These are phyloP conservation scores for Alternaria brassicae DNA, from an alignment of 2,329 filamentous ascomycete species.

Conservation along the genomic window DNA sequence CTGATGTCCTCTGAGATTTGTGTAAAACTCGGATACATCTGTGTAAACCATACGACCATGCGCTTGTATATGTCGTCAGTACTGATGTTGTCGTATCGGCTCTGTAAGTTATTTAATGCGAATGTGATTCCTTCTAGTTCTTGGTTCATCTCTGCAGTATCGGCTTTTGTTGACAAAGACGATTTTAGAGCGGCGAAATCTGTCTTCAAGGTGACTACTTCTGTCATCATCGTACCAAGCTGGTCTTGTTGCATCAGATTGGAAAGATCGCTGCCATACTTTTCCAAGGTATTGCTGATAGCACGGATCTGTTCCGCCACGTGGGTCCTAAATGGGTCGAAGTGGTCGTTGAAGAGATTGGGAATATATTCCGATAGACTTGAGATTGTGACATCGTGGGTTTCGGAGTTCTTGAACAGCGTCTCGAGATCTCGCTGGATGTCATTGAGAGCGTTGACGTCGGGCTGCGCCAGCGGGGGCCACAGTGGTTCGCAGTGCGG, in stretches of 20 bases:
- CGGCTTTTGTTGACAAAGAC: slow-evolving; percentile 5
- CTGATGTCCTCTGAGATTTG: slow-evolving; percentile 12
- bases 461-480: background rate
- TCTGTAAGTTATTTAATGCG: slow-evolving; percentile 21
- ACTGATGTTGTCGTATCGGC: slow-evolving; percentile 38
- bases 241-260: background rate
- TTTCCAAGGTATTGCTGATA: background rate
- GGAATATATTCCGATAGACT: slow-evolving; percentile 4
- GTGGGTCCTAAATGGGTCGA: slow-evolving; percentile 15
- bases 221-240: background rate
- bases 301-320: background rate
- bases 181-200: background rate
- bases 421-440: background rate
- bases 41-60: slow-evolving; percentile 35
- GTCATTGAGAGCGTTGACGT: background rate
- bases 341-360: slow-evolving; percentile 10
- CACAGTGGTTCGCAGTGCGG: background rate
- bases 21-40: slow-evolving; percentile 22
- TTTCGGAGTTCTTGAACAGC: background rate
- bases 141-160: background rate
- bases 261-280: background rate
- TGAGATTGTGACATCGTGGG: background rate
- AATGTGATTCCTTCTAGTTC: slow-evolving; percentile 10
- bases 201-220: background rate
- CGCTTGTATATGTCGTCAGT: slow-evolving; percentile 30